Evolutionary conservation across 805 yeast genomes (phyloP).

Genomic region (Spathaspora arborariae): DNA sequence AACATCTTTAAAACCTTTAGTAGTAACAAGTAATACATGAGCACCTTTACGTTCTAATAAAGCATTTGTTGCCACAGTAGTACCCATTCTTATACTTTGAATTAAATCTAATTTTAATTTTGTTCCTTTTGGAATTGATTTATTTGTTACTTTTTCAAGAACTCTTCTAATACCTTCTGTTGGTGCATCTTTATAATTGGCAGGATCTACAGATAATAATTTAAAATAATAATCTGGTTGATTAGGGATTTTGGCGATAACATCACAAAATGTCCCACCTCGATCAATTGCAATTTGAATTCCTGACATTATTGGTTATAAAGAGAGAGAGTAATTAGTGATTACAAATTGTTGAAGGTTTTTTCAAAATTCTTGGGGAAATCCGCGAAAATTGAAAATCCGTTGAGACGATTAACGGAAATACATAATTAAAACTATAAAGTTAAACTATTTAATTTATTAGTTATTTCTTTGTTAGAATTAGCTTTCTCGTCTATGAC

Average conservation of each 20-base stretch:
- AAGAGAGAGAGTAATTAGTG: background rate
- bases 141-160: slow-evolving; percentile 55
- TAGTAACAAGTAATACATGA: slow-evolving; percentile 76
- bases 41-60: slow-evolving; percentile 91
- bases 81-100: slow-evolving; percentile 79
- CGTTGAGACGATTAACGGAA: too few relatives aligned
- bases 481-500: slow-evolving; percentile 10
- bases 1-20: slow-evolving; percentile 85
- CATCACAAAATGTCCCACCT: slow-evolving; percentile 93
- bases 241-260: slow-evolving; percentile 46
- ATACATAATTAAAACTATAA: background rate
- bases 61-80: slow-evolving; percentile 96
- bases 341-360: too few relatives aligned
- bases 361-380: too few relatives aligned
- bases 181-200: slow-evolving; percentile 86
- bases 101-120: slow-evolving; percentile 59
- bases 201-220: slow-evolving; percentile 82
- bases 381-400: too few relatives aligned
- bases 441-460: background rate
- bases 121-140: slow-evolving; percentile 41
- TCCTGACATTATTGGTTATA: slow-evolving; percentile 10
- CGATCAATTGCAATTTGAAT: slow-evolving; percentile 34
- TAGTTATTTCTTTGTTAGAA: slow-evolving; percentile 13
- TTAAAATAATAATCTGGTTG: slow-evolving; percentile 68
- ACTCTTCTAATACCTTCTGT: slow-evolving; percentile 85